A percentile compares a stretch with the other conserved stretches of the same genome.
Evolutionary conservation across 179 eudicot species (phyloP).

Genomic region (Beta corolliflora): DNA sequence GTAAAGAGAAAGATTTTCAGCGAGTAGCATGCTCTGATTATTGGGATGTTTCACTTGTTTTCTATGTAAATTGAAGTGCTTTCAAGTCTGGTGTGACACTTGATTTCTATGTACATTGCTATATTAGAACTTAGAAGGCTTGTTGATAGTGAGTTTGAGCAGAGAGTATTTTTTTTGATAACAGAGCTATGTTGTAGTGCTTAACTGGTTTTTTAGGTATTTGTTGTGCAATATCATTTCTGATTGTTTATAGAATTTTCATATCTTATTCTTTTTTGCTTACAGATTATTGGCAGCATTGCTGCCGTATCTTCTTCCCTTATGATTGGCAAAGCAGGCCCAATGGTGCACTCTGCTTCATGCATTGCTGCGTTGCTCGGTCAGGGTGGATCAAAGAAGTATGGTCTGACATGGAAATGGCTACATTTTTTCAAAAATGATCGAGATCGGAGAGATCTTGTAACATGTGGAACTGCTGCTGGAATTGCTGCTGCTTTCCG

Average conservation of each 20-base stretch:
- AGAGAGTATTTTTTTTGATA: background rate
- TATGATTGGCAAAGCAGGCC: conserved; percentile 88
- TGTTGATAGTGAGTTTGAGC: background rate
- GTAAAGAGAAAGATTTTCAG: background rate
- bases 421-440: conserved; percentile 76
- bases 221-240: background rate
- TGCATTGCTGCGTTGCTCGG: conserved; percentile 70
- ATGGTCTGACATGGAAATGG: conserved; percentile 78
- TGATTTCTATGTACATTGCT: background rate
- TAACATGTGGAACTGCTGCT: conserved; percentile 90
- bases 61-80: background rate
- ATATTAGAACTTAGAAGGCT: background rate
- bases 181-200: background rate
- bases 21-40: background rate
- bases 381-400: conserved; percentile 88
- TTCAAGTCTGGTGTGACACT: too few relatives aligned
- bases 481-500: conserved; percentile 98
- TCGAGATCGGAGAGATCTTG: conserved; percentile 86
- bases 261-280: conserved; percentile 8
- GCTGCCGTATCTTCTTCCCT: conserved; percentile 85
- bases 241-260: background rate
- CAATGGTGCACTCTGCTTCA: conserved; percentile 89
- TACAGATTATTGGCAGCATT: conserved; percentile 84
- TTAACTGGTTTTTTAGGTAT: background rate
- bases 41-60: background rate